Evolutionary conservation across 176 grass and related monocot genomes (phyloP).

Genomic region (Chrysopogon serrulatus): DNA sequence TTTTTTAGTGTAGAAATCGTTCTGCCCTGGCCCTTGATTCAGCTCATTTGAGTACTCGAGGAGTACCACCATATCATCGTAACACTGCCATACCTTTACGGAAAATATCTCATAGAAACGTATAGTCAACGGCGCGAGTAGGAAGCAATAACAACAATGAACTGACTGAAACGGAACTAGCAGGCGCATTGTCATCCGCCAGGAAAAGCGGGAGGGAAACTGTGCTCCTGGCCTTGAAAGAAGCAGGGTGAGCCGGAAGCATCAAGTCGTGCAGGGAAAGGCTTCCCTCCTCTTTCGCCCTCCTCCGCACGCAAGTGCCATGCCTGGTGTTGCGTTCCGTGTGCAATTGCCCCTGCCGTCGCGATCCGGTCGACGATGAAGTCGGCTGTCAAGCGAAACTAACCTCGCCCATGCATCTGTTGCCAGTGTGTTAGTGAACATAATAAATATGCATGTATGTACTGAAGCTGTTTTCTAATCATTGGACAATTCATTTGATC

Average conservation of each 20-base stretch:
- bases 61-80: background rate
- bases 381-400: background rate
- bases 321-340: constrained; percentile 21
- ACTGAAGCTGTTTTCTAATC: background rate
- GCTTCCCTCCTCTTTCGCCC: background rate
- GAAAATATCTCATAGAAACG: background rate
- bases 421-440: background rate
- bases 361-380: background rate
- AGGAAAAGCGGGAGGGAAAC: background rate
- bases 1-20: too few relatives aligned
- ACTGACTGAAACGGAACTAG: background rate
- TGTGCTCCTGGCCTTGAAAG: background rate
- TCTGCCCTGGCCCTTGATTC: too few relatives aligned
- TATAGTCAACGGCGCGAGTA: background rate
- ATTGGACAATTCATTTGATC: background rate
- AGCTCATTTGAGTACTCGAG: background rate
- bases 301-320: constrained; percentile 11
- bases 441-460: background rate
- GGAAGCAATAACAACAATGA: background rate
- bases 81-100: background rate
- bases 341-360: background rate
- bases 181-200: background rate
- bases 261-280: constrained; percentile 19
- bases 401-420: background rate
- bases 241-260: background rate